phyloP scores from a whole-genome alignment of 192 early-diverging fungal species.

The Powellomyces hirtus region DNA sequence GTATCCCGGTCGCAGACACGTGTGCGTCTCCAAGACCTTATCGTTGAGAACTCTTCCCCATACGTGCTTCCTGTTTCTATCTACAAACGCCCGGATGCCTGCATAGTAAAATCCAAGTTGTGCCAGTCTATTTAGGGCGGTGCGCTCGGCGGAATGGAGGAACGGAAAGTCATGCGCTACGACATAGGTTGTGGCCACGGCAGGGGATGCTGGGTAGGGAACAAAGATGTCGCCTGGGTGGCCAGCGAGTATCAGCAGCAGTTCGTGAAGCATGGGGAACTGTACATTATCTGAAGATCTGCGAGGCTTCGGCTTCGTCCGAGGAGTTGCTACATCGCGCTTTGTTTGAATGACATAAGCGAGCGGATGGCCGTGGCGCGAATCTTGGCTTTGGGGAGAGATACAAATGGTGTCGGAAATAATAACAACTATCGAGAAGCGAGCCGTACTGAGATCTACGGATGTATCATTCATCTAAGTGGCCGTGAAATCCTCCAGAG shows the following conservation, averaged over 20 bases:
- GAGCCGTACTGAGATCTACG: too few species aligned
- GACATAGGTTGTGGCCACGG: constrained; percentile 36
- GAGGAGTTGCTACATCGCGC: too few species aligned
- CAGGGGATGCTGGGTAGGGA: constrained; percentile 20
- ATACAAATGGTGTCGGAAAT: too few species aligned
- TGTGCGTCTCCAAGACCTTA: neutral
- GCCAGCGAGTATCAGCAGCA: constrained; percentile 64
- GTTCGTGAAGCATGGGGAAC: constrained; percentile 76
- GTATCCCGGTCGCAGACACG: constrained; percentile 18
- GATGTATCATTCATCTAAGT: too few species aligned
- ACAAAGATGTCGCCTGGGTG: constrained; percentile 68
- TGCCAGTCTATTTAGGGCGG: constrained; percentile 56
- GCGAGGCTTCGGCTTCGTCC: too few species aligned
- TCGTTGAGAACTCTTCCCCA: neutral
- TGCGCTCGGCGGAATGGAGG: constrained; percentile 64
- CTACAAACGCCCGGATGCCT: constrained; percentile 43
- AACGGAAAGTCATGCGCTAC: constrained; percentile 60
- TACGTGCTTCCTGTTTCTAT: neutral
- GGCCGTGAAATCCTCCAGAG: too few species aligned
- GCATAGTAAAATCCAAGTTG: constrained; percentile 55
- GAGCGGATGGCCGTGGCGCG: too few species aligned
- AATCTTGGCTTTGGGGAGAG: too few species aligned
- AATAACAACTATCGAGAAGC: too few species aligned
- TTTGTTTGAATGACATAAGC: too few species aligned
- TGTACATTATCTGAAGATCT: too few species aligned